Base-by-base conservation (phyloP, 805 yeast species). In the Metschnikowia dekortorum region DNA sequence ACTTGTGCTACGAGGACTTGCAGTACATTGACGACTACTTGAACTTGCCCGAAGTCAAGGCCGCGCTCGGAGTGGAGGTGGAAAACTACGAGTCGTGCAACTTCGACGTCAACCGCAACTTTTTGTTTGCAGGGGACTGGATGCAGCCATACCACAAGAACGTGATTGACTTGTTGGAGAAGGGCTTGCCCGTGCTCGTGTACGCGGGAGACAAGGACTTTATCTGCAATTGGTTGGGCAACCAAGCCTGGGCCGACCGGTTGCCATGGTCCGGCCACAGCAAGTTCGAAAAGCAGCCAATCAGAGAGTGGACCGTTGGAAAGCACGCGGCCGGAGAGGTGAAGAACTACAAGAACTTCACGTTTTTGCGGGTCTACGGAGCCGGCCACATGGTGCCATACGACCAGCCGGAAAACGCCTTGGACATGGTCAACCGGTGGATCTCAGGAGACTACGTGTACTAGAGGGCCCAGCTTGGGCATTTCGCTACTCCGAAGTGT, bases 351-450 rank as follows among this genome's bases (percentile, higher is more conserved):
- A 84, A 84, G 44, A 76, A 80, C 52, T 82, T 91, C 59, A 87
- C 96, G 4, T 92, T 85, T 74, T 75, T 89, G 67, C 80, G 96
- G 67, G 81, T 91, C 8, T 91, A 76, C 61, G 92, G 83, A 55
- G 97, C 95, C 47, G 97, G 97, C 29, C 97, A 92, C 71, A 90
- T 91, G 97, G 96, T 89, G 54, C 97, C 97, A 14, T 85, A 72
- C 62, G 91, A 91, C 70, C 92, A 87, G 73, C 96, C 97, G 16
- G 83, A 80, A 60, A 76, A 78, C 61, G 73, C 96, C 2, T 75
- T 86, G 55, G 89, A 81, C 50, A 84, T 91, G 90, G 79, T 91
- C 55, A 87, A 89, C 74, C 79, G 85, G 65, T 92, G 97, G 97
- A 70, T 89, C 44, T 57, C 69, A 39, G 96, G 94, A 30, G 85